phyloP scores from a whole-genome alignment of 208 protist genomes.

The Trypanosoma boissoni region DNA sequence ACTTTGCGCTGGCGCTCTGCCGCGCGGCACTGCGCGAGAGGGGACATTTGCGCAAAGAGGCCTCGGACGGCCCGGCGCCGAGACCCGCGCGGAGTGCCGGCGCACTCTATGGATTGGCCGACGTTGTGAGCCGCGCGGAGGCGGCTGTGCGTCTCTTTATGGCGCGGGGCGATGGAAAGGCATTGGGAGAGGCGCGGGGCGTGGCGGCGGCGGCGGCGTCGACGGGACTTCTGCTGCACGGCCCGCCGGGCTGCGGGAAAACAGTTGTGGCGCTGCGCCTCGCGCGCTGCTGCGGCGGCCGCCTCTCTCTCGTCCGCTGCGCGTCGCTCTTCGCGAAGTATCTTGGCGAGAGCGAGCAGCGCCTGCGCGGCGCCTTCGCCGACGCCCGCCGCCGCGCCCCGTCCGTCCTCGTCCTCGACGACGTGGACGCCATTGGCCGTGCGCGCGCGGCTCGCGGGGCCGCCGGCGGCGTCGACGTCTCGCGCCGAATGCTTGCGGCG shows the following conservation, averaged over 20 bases:
- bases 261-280: conserved; percentile 50
- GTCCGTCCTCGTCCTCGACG: conserved; percentile 82
- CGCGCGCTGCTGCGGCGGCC: conserved; percentile 9
- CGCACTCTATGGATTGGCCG: no score
- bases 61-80: no score
- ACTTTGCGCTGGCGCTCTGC: no score
- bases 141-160: conserved; percentile 21
- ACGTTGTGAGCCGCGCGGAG: conserved; percentile 4
- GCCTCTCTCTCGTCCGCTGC: conserved; percentile 47
- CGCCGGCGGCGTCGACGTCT: conserved; percentile 44
- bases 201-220: conserved; percentile 34
- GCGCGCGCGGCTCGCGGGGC: conserved; percentile 43
- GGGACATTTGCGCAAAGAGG: no score
- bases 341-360: conserved; percentile 87
- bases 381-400: conserved; percentile 54
- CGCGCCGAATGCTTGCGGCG: conserved; percentile 90
- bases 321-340: conserved; percentile 85
- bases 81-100: background rate
- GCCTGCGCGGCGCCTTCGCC: conserved; percentile 73
- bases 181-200: conserved; percentile 9
- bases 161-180: background rate
- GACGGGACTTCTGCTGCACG: conserved; percentile 80
- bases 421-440: conserved; percentile 76
- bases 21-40: no score
- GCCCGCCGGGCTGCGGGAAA: conserved; percentile 82